A percentile compares a stretch with the other conserved stretches of the same genome.
Conservation (phyloP, 2,329 filamentous ascomycete species). For the Trichoderma aggressivum region DNA sequence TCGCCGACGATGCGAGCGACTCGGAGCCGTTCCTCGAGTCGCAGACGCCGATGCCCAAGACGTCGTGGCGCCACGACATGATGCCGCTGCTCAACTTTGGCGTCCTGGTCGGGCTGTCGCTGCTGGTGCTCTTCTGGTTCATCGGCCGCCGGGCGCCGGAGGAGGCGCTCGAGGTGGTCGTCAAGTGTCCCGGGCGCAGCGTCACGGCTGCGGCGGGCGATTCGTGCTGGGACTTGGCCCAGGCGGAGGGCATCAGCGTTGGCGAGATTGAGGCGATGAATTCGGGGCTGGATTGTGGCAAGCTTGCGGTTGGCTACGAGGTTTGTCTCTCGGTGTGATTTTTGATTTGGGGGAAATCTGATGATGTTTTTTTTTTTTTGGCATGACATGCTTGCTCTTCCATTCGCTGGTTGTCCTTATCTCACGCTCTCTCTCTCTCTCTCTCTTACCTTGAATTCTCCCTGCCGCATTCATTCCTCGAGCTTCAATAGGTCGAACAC, state of each 20-base stretch:
- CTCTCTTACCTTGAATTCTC: background rate
- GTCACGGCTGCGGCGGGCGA: constrained; percentile 46
- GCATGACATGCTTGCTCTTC: background rate
- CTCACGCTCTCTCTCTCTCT: background rate
- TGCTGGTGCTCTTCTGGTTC: constrained; percentile 50
- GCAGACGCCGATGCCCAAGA: constrained; percentile 25
- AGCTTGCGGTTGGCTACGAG: constrained; percentile 38
- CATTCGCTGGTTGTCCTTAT: background rate
- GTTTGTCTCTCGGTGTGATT: constrained; percentile 43
- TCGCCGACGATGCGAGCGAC: constrained; percentile 28
- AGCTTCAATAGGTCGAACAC: background rate
- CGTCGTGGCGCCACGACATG: constrained; percentile 51
- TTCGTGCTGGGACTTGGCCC: constrained; percentile 52
- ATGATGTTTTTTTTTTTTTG: constrained; percentile 1
- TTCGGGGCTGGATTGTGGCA: constrained; percentile 45
- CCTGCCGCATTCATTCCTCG: background rate
- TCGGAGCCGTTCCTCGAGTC: constrained; percentile 32
- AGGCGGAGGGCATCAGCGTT: constrained; percentile 41
- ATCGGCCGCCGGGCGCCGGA: constrained; percentile 34
- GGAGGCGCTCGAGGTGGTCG: constrained; percentile 9
- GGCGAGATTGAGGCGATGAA: constrained; percentile 47
- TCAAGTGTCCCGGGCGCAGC: constrained; percentile 32
- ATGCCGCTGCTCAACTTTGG: constrained; percentile 58
- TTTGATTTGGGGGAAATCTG: background rate
- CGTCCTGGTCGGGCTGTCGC: constrained; percentile 48